These are phyloP conservation scores for Pestalotiopsis sp. DNA, from an alignment of 2,329 filamentous ascomycete genomes.

Conservation along the genomic window DNA sequence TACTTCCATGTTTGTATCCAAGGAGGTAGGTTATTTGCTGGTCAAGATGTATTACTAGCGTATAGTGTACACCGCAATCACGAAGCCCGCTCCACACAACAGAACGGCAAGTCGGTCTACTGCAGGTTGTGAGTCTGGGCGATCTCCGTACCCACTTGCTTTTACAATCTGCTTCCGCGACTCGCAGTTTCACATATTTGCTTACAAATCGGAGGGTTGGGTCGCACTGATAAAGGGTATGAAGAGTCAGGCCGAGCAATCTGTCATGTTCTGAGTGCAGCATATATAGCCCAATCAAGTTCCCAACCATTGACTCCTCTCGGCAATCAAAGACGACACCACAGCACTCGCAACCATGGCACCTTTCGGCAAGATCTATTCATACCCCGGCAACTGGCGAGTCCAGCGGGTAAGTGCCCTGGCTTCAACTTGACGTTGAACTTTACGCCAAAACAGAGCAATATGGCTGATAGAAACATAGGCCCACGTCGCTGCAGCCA, in stretches of 20 bases:
- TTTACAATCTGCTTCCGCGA: background rate
- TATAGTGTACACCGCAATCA: no score
- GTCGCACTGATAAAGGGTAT: background rate
- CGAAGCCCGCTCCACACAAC: no score
- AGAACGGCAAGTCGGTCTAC: no score
- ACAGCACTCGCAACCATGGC: constrained; percentile 33
- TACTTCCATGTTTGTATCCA: no score
- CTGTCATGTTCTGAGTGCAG: background rate
- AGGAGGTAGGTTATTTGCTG: no score
- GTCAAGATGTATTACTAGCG: no score
- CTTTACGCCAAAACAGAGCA: background rate
- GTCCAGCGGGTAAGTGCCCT: constrained; percentile 34
- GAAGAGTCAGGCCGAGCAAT: background rate
- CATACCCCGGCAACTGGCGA: constrained; percentile 39
- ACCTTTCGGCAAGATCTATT: constrained; percentile 41
- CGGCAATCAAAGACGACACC: background rate
- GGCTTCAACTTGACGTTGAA: background rate
- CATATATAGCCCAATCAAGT: background rate
- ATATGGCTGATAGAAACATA: constrained; percentile 17
- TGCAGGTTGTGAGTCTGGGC: no score
- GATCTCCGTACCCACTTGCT: background rate
- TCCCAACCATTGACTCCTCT: background rate
- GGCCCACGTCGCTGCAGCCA: constrained; percentile 35
- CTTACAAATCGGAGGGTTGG: background rate
- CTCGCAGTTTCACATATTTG: background rate